phyloP scores from a whole-genome alignment of 768 basidiomycete species.

The Trametes cubensis region DNA sequence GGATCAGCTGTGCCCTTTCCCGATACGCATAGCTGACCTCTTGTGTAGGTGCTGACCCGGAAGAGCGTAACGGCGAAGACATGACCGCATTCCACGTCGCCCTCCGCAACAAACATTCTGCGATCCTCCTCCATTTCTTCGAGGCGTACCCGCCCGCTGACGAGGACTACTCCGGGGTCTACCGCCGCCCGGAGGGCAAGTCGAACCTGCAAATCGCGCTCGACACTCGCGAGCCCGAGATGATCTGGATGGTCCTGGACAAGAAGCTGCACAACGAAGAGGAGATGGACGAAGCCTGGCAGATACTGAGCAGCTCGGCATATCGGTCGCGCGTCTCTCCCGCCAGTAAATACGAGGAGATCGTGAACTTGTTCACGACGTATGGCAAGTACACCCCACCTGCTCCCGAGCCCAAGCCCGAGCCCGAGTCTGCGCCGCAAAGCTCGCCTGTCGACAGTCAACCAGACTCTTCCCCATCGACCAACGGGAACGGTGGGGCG shows the following conservation, averaged over 20 bases:
- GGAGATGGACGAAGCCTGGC: slow-evolving; percentile 57
- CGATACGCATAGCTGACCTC: slow-evolving; percentile 20
- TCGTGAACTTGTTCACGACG: slow-evolving; percentile 53
- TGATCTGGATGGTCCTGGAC: slow-evolving; percentile 66
- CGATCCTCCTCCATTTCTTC: slow-evolving; percentile 63
- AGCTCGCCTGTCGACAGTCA: background rate
- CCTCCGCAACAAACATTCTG: slow-evolving; percentile 52
- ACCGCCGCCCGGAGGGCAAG: slow-evolving; percentile 44
- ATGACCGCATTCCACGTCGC: slow-evolving; percentile 71
- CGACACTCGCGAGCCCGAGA: slow-evolving; percentile 61
- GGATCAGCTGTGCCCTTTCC: slow-evolving; percentile 11
- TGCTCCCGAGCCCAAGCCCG: slow-evolving; percentile 11
- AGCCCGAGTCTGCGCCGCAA: slow-evolving; percentile 42
- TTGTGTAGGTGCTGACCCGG: slow-evolving; percentile 65
- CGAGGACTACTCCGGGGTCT: slow-evolving; percentile 52
- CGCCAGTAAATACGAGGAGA: slow-evolving; percentile 46
- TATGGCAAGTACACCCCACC: slow-evolving; percentile 47
- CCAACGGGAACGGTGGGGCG: background rate
- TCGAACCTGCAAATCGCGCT: slow-evolving; percentile 60
- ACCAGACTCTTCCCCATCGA: too few relatives aligned
- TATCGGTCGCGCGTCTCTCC: slow-evolving; percentile 18
- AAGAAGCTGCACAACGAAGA: slow-evolving; percentile 51
- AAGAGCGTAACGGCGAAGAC: slow-evolving; percentile 62
- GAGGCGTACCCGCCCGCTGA: slow-evolving; percentile 59
- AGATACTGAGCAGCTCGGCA: slow-evolving; percentile 40